phyloP scores from a whole-genome alignment of 1,284 basidiomycete genomes.

The Puccinia triticina region DNA sequence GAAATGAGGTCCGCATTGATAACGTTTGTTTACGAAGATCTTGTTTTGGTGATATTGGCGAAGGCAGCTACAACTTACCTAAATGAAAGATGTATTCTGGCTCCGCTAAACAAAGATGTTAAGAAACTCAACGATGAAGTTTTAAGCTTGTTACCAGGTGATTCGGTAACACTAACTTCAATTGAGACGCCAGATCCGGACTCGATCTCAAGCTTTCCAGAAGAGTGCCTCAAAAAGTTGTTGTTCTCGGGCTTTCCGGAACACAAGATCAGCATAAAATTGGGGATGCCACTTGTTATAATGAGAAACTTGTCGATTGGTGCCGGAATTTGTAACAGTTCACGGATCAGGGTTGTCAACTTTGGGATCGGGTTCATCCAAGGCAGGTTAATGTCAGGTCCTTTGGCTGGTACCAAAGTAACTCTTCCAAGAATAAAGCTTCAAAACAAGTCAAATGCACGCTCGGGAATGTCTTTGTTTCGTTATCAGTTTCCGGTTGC shows the following conservation, averaged over 20 bases:
- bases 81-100: no score
- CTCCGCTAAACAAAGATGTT: not conserved
- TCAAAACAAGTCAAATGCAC: not conserved
- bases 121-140: not conserved
- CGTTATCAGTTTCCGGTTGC: not conserved
- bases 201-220: not conserved
- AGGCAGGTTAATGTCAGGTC: not conserved
- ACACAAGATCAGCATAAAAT: not conserved
- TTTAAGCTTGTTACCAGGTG: not conserved
- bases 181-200: not conserved
- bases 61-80: no score
- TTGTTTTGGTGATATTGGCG: not conserved
- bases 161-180: not conserved
- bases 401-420: not conserved
- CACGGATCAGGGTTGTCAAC: not conserved
- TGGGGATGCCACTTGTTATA: not conserved
- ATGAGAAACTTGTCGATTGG: not conserved
- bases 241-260: not conserved
- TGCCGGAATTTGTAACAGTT: not conserved
- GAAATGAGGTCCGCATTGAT: not conserved
- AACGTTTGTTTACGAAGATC: not conserved
- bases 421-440: not conserved
- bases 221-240: slow-evolving; percentile 1
- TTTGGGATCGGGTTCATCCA: not conserved
- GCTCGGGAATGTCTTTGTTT: not conserved